A percentile compares a stretch with the other conserved stretches of the same genome.
Evolutionary conservation across 495 filamentous ascomycete genomes (phyloP).

Genomic region (Durotheca rogersii): DNA sequence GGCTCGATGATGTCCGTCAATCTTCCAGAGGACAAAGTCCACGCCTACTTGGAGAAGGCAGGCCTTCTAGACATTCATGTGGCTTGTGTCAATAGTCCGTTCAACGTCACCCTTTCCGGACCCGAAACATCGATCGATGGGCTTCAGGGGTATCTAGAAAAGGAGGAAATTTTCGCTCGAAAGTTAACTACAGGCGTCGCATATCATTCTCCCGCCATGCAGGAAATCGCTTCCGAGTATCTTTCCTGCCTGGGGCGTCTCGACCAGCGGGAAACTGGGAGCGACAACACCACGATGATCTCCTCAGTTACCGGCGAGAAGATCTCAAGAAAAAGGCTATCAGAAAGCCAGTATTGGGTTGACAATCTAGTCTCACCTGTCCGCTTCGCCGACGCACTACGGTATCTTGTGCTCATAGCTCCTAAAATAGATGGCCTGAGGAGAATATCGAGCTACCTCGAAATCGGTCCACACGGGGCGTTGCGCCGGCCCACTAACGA

Average conservation of each 20-base stretch:
- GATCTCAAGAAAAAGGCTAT: slow-evolving; percentile 13
- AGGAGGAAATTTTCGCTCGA: slow-evolving; percentile 43
- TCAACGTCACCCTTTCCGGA: slow-evolving; percentile 46
- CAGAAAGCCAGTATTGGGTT: slow-evolving; percentile 40
- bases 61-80: slow-evolving; percentile 11
- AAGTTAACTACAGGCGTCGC: slow-evolving; percentile 41
- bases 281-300: slow-evolving; percentile 31
- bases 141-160: slow-evolving; percentile 28
- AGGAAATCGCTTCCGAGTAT: slow-evolving; percentile 39
- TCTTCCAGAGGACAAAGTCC: slow-evolving; percentile 31
- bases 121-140: slow-evolving; percentile 34
- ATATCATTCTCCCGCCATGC: slow-evolving; percentile 45
- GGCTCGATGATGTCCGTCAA: slow-evolving; percentile 47
- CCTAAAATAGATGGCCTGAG: slow-evolving; percentile 2
- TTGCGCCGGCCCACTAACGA: slow-evolving; percentile 52
- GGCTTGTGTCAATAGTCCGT: slow-evolving; percentile 51
- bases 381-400: slow-evolving; percentile 42
- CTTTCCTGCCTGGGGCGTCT: slow-evolving; percentile 5
- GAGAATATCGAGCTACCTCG: slow-evolving; percentile 41
- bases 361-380: slow-evolving; percentile 48
- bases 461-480: slow-evolving; percentile 61
- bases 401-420: slow-evolving; percentile 7
- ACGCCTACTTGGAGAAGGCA: slow-evolving; percentile 25
- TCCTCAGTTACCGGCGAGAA: slow-evolving; percentile 34
- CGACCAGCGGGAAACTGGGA: slow-evolving; percentile 9